phyloP scores from a whole-genome alignment of 1,139 yeast species.

The Eremothecium sinecaudum region DNA sequence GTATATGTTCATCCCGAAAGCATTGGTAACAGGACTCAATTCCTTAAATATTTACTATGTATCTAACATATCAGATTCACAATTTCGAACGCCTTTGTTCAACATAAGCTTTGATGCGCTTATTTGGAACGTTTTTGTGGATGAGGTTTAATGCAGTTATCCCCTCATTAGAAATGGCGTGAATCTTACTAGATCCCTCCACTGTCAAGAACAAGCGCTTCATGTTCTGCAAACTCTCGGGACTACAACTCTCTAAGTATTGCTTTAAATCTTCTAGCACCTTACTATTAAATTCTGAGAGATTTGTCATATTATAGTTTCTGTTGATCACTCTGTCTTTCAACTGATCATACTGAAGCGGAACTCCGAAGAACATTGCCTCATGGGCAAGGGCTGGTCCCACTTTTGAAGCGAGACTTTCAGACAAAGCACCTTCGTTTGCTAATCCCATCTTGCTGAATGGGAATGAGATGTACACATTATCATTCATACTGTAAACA shows the following conservation, averaged over 20 bases:
- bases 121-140: too few species aligned
- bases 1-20: too few species aligned
- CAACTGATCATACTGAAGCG: conserved; percentile 54
- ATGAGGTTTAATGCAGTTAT: not conserved
- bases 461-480: conserved; percentile 60
- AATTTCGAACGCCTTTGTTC: too few species aligned
- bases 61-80: too few species aligned
- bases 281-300: conserved; percentile 52
- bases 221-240: conserved; percentile 51
- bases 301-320: conserved; percentile 38
- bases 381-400: conserved; percentile 71
- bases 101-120: too few species aligned
- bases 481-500: conserved; percentile 56
- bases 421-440: conserved; percentile 72
- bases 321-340: conserved; percentile 56
- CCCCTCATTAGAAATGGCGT: conserved; percentile 39
- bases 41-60: too few species aligned
- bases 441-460: conserved; percentile 78
- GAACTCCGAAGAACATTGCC: conserved; percentile 61
- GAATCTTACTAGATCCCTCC: conserved; percentile 38
- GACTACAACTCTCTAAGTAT: conserved; percentile 43
- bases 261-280: conserved; percentile 41
- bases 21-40: too few species aligned
- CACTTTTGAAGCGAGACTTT: conserved; percentile 57
- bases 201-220: conserved; percentile 45